Conservation (phyloP, 169 alveolate species). For the Plasmodium adleri region DNA sequence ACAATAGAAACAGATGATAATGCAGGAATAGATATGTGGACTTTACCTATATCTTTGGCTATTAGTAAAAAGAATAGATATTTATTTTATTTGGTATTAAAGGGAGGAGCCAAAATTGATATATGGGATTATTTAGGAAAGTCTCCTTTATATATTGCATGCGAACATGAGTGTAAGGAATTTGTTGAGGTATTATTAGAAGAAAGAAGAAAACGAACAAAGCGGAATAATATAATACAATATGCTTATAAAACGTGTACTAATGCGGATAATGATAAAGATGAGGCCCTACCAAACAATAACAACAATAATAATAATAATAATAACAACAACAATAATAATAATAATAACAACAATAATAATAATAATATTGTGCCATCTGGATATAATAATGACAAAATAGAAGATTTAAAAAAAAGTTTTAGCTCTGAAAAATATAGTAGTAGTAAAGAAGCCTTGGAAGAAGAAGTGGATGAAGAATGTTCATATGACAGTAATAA, state of each 20-base stretch:
- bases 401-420: background rate
- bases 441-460: background rate
- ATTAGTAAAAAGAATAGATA: slow-evolving; percentile 85
- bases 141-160: slow-evolving; percentile 89
- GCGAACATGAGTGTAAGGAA: slow-evolving; percentile 85
- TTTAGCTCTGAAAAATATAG: background rate
- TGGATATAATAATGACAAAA: background rate
- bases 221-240: slow-evolving; percentile 78
- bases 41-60: slow-evolving; percentile 90
- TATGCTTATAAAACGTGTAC: slow-evolving; percentile 69
- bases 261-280: slow-evolving; percentile 68
- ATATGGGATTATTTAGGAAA: slow-evolving; percentile 90
- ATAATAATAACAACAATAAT: background rate
- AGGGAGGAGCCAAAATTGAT: slow-evolving; percentile 90
- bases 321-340: background rate
- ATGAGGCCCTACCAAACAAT: background rate
- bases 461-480: slow-evolving; percentile 7
- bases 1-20: slow-evolving; percentile 85
- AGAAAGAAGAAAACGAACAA: slow-evolving; percentile 79
- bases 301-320: background rate
- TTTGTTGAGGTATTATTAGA: slow-evolving; percentile 84
- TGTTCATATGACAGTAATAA: background rate
- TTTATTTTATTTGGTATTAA: slow-evolving; percentile 84
- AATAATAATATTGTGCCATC: background rate
- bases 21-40: slow-evolving; percentile 87